Percentiles rank a stretch among this genome's conserved stretches.
Evolutionary conservation across 73 alveolate species (phyloP).

Genomic region (Symbiodinium natans): DNA sequence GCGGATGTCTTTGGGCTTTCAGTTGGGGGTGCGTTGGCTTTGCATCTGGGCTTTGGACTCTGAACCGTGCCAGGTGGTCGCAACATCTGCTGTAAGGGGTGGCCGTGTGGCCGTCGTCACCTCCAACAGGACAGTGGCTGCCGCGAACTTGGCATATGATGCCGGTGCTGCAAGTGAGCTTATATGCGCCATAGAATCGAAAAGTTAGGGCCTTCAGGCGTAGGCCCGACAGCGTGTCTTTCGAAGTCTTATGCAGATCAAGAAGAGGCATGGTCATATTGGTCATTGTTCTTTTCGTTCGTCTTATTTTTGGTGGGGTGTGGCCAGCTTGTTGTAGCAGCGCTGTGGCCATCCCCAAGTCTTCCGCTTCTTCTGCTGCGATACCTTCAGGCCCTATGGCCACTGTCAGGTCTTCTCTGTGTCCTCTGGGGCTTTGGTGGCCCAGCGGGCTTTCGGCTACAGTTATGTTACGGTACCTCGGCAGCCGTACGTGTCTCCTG

Average conservation of each 20-base stretch:
- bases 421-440: slow-evolving; percentile 14
- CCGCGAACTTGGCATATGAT: background rate
- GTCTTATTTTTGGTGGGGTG: too few relatives aligned
- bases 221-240: too few relatives aligned
- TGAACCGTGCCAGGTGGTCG: slow-evolving; percentile 11
- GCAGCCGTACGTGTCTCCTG: background rate
- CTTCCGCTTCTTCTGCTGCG: too few relatives aligned
- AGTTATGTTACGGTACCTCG: slow-evolving; percentile 48
- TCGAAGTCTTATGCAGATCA: too few relatives aligned
- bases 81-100: slow-evolving; percentile 20
- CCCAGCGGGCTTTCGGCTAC: slow-evolving; percentile 50
- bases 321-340: too few relatives aligned
- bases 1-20: too few relatives aligned
- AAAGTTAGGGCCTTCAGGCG: background rate
- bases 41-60: background rate
- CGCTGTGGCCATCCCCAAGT: too few relatives aligned
- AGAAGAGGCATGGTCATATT: too few relatives aligned
- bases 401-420: slow-evolving; percentile 17
- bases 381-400: too few relatives aligned
- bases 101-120: slow-evolving; percentile 66
- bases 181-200: background rate
- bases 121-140: slow-evolving; percentile 37
- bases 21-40: too few relatives aligned
- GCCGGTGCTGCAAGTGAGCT: background rate
- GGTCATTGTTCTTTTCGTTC: too few relatives aligned